Evolutionary conservation across 2,329 filamentous ascomycete species (phyloP), one percentile per base, ranked within the genome.

Genomic region (Thielaviopsis euricoi): DNA sequence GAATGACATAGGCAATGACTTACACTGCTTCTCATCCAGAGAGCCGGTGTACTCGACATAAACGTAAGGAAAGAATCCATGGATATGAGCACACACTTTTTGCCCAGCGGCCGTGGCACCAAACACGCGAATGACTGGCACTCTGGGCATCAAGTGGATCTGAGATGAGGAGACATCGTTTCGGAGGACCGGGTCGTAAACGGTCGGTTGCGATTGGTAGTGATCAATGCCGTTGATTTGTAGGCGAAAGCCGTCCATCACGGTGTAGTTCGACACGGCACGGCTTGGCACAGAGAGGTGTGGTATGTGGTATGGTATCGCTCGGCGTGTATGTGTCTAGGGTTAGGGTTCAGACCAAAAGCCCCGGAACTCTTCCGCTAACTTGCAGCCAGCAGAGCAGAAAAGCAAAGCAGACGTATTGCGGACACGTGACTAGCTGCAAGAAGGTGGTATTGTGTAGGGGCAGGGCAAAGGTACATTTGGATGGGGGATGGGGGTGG

Each of bases 171-270:
- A 78, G 63, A 81, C 73, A 67, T 81, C 79, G 64, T 81, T 82
- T 61, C 85, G 81, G 63, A 96, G 76, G 62, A 81, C 78, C 62
- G 90, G 89, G 70, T 97, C 90, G 68, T 93, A 85, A 63, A 78
- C 77, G 55, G 89, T 87, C 19, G 89, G 86, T 12, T 76, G 76
- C 48, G 84, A 81, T 72, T 95, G 89, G 70, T 97, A 98, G 69
- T 93, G 85, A 71, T 98, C 93, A 73, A 98, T 85, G 74, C 89
- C 95, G 69, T 98, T 96, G 67, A 98, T 76, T 65, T 90, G 86
- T 68, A 98, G 83, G 65, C 87, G 86, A 73, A 98, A 97, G 6
- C 21, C 50, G 10, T 52, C 26, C 58, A 60, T 59, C n/a, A n/a
- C 10, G 37, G 37, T 33, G n/a, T n/a, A n/a, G n/a, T n/a, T n/a